Evolutionary conservation across 345 rosid genomes (phyloP).

Genomic region (Linum trigynum): DNA sequence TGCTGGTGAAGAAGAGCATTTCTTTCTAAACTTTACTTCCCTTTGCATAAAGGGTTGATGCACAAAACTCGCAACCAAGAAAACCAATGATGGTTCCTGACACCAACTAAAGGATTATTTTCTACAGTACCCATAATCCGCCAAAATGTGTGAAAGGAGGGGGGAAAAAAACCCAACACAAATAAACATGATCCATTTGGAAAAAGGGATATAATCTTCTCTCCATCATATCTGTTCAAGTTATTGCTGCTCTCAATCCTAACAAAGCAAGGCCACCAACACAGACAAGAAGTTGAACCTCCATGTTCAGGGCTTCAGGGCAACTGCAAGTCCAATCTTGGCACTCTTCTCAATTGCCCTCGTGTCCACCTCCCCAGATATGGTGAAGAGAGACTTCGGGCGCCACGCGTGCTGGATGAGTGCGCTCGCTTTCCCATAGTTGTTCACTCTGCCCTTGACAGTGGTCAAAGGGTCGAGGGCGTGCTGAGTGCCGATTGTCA

Average conservation of each 20-base stretch:
- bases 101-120: not conserved
- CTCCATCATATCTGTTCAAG: too few relatives aligned
- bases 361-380: conserved; percentile 66
- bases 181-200: too few relatives aligned
- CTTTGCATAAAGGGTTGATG: not conserved
- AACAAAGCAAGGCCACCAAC: not conserved
- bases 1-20: not conserved
- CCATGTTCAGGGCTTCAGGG: conserved; percentile 54
- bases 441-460: conserved; percentile 47
- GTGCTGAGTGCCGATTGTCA: conserved; percentile 57
- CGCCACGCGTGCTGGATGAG: conserved; percentile 71
- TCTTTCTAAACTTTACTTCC: not conserved
- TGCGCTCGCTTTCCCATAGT: conserved; percentile 55
- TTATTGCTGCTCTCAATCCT: not conserved
- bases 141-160: not conserved
- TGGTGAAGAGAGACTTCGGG: conserved; percentile 52
- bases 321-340: conserved; percentile 63
- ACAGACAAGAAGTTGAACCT: not conserved
- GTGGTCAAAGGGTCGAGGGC: conserved; percentile 42
- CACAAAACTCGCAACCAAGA: not conserved
- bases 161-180: not conserved
- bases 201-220: too few relatives aligned
- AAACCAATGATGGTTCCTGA: not conserved
- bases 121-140: not conserved
- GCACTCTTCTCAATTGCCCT: conserved; percentile 36